Base-by-base conservation (phyloP, 1,139 yeast species). In the Debaryomycetaceae sp. region DNA sequence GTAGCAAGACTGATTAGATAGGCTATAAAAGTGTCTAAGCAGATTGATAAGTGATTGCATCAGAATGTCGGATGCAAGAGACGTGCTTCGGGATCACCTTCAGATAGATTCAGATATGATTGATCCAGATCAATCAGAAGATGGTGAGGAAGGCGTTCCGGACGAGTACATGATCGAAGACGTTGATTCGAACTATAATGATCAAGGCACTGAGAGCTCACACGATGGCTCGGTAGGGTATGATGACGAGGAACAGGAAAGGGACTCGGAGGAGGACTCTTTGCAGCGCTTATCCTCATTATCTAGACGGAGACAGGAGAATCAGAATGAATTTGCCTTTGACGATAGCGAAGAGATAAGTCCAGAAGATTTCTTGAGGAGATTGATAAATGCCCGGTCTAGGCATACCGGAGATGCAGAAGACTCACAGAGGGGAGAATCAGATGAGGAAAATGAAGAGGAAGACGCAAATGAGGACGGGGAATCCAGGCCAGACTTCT, bases 401-500 rank as follows among this genome's bases (percentile, higher is more conserved):
- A 40, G 52, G 48, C 49, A 52, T 17, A 55, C 49, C 34, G 57
- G 53, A n/a, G 54, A 49, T 13, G 58, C 52, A 5, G 58, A 51
- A 4, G 58, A 53, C 9, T 50, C 41, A 5, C 46, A 44, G 5
- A 47, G 43, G 6, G 56, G 53, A 6, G 60, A 53, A 5, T 60
- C 53, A 6, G 58, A 56, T 8, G 56, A 56, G 6, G 55, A 45
- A 8, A 59, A 53, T 17, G 58, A 55, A n/a, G 52, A 31, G 3
- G 60, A 52, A 22, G 57, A 52, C 17, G 62, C 48, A 8, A 51
- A 47, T 5, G 59, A 53, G 13, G 62, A 54, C 5, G 58, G 52
- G 11, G 68, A 60, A 42, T 61, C 66, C 1, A 51, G 66, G 14
- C 54, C 59, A 1, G 68, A 63, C 14, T 59, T 65, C 36, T 50